Base-by-base conservation (phyloP, 106 monocot genomes). In the Acorus gramineus region DNA sequence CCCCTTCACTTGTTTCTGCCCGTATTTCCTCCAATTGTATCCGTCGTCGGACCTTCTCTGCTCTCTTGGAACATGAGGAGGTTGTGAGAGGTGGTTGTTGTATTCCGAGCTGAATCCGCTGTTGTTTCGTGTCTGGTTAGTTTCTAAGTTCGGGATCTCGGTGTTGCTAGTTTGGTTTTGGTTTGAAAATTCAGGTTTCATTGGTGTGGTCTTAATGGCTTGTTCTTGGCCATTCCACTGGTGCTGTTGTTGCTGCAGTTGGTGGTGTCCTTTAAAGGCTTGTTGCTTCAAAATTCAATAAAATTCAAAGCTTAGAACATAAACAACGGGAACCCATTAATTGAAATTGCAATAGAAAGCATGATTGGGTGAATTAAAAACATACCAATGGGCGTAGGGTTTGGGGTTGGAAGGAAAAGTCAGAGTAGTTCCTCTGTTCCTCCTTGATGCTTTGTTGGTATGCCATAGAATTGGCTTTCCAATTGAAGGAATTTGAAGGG, bases 11-110 rank as follows among this genome's bases (percentile, higher is more conserved):
- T 82, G 78, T 47, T 82, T 82, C 66, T 82, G 82, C 49, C 82
- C 82, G 47, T 82, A 82, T 53, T 82, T 82, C 45, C 78, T 82
- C 82, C 82, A 82, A 28, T 82, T 82, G 53, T 78, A 82, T 2
- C 82, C 82, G 44, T 82, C 82, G 5, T 82, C 78, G 1, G 78
- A 78, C 56, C 50, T 78, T 63, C 63, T 71, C 28, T 72, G 72
- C 4, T 60, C 65, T 52, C 55, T 13, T 49, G 50, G 59, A 3
- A n/a, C 5, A 50, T 8, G 53, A 42, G 44, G 28, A 28, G 28
- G 28, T 28, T 28, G 28, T 28, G 28, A 28, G 28, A 28, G 28
- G 28, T 28, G 28, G 28, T 28, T 28, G 28, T 28, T 28, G 28
- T 28, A 28, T 28, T 28, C 28, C 28, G 28, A 28, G 28, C 28